Evolutionary conservation across 78 protist genomes (phyloP).

Genomic region (Monosiga brevicollis): DNA sequence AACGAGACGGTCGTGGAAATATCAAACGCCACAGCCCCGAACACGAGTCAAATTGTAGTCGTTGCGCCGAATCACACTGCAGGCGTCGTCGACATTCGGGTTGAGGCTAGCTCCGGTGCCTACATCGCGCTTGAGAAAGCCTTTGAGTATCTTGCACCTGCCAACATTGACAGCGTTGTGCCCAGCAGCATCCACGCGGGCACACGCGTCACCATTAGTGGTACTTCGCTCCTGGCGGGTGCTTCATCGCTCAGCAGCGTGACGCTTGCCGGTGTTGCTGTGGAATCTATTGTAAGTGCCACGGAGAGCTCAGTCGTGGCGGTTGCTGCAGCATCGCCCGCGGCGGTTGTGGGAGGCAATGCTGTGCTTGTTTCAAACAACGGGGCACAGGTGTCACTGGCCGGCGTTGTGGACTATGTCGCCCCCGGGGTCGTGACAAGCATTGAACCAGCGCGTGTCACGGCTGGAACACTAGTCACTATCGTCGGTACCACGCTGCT

Average conservation of each 20-base stretch:
- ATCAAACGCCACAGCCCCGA: not conserved
- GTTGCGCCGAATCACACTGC: not conserved
- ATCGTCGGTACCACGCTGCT: not conserved
- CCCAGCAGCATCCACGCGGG: not conserved
- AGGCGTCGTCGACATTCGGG: not conserved
- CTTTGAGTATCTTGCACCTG: not conserved
- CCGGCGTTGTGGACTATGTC: not conserved
- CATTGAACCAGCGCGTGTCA: not conserved
- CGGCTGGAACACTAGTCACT: not conserved
- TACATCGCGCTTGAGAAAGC: not conserved
- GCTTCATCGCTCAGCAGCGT: not conserved
- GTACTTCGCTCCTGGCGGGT: not conserved
- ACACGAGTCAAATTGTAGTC: not conserved
- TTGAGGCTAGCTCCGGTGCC: not conserved
- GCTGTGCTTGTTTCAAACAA: not conserved
- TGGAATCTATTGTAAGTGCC: not conserved
- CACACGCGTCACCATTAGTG: not conserved
- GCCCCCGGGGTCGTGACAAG: not conserved
- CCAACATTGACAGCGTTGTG: not conserved
- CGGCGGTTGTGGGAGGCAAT: not conserved
- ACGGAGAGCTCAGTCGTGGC: not conserved
- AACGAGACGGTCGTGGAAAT: not conserved
- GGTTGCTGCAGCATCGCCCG: not conserved
- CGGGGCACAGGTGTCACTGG: not conserved
- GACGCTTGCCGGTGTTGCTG: not conserved